Evolutionary conservation across 2,329 filamentous ascomycete species (phyloP).

Genomic region (Fusarium tuaranense): DNA sequence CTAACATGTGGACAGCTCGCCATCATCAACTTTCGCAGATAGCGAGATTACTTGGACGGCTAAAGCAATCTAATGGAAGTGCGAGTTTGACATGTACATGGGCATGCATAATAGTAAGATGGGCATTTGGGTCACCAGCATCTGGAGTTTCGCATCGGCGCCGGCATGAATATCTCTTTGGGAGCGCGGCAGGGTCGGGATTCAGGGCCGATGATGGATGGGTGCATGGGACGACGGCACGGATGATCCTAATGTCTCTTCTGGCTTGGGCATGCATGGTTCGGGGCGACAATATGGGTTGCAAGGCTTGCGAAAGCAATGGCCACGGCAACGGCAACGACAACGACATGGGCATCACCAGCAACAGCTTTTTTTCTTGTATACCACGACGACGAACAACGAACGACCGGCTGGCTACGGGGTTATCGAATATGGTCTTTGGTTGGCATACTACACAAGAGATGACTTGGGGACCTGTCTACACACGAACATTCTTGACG

Average conservation of each 20-base stretch:
- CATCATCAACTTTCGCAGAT: slow-evolving; percentile 63
- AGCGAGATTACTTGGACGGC: slow-evolving; percentile 9
- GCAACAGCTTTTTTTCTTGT: slow-evolving; percentile 37
- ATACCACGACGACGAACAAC: slow-evolving; percentile 41
- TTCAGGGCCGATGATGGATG: slow-evolving; percentile 4
- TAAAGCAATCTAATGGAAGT: neutral
- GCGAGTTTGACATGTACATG: neutral
- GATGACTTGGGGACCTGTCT: slow-evolving; percentile 27
- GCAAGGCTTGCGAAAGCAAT: slow-evolving; percentile 10
- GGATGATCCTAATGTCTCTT: slow-evolving; percentile 35
- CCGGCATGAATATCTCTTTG: neutral
- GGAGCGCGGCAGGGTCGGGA: slow-evolving; percentile 4
- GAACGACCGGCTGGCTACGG: slow-evolving; percentile 39
- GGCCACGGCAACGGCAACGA: neutral
- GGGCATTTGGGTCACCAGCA: slow-evolving; percentile 9
- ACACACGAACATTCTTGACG: slow-evolving; percentile 40
- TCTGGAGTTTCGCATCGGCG: neutral
- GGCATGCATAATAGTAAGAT: slow-evolving; percentile 1
- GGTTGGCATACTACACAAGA: slow-evolving; percentile 35
- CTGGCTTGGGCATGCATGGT: slow-evolving; percentile 19
- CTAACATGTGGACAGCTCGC: slow-evolving; percentile 55
- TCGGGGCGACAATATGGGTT: neutral
- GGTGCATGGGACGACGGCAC: slow-evolving; percentile 10
- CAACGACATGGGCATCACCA: slow-evolving; percentile 2
- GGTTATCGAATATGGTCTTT: slow-evolving; percentile 26